Conservation (phyloP, 1,284 basidiomycete species). For the Tetrapyrgos nigripes region DNA sequence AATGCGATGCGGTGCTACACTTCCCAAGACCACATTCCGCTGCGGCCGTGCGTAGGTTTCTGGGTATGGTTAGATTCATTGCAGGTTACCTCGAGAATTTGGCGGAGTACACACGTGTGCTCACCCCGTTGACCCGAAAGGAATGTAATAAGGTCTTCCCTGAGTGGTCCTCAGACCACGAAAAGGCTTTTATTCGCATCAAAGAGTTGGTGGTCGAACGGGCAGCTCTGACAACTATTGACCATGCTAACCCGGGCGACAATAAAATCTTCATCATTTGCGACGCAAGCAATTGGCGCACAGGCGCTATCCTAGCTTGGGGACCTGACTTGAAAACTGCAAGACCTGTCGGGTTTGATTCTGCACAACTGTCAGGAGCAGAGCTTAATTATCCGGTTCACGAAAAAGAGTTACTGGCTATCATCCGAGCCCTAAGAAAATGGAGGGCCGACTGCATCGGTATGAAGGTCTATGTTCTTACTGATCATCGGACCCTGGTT, state of each 20-base stretch:
- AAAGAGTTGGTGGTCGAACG: slow-evolving; percentile 27
- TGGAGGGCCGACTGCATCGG: slow-evolving; percentile 40
- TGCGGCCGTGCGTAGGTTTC: slow-evolving; percentile 31
- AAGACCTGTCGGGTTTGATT: slow-evolving; percentile 37
- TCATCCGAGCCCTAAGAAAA: slow-evolving; percentile 36
- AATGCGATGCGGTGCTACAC: slow-evolving; percentile 3
- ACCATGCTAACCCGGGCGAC: slow-evolving; percentile 31
- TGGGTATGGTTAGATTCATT: slow-evolving; percentile 40
- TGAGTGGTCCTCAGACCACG: slow-evolving; percentile 27
- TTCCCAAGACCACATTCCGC: slow-evolving; percentile 32
- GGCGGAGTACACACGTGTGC: slow-evolving; percentile 28
- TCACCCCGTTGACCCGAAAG: slow-evolving; percentile 33
- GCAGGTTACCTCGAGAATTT: slow-evolving; percentile 32
- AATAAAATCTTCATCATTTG: slow-evolving; percentile 39
- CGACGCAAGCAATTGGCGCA: slow-evolving; percentile 35
- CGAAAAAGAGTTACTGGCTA: slow-evolving; percentile 42
- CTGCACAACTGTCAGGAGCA: slow-evolving; percentile 31
- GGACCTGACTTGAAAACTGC: slow-evolving; percentile 32
- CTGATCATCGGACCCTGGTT: slow-evolving; percentile 46
- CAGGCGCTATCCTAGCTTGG: slow-evolving; percentile 33
- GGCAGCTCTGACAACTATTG: slow-evolving; percentile 27
- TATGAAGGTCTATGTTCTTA: slow-evolving; percentile 36
- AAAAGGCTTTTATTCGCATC: slow-evolving; percentile 34
- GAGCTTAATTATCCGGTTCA: slow-evolving; percentile 40
- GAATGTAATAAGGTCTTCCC: slow-evolving; percentile 25